Conservation (phyloP, 768 basidiomycete genomes). For the Tricholoma matsutake region DNA sequence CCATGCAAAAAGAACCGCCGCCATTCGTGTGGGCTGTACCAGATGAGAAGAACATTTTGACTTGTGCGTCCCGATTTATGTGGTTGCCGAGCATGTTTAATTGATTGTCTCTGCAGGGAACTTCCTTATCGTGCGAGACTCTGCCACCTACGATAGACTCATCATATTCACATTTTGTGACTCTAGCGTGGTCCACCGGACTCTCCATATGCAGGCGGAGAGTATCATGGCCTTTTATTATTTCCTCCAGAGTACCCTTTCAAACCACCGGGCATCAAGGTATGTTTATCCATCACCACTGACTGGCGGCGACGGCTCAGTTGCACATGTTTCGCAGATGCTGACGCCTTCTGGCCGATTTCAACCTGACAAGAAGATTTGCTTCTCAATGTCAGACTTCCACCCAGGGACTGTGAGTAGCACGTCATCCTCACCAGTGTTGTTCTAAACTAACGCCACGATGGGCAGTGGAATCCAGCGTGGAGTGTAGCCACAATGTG, state of each 20-base stretch:
- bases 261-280: conserved; percentile 96
- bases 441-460: not conserved
- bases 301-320: conserved; percentile 6
- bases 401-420: conserved; percentile 80
- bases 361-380: conserved; percentile 91
- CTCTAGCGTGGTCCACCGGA: conserved; percentile 89
- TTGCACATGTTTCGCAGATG: conserved; percentile 52
- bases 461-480: conserved; percentile 83
- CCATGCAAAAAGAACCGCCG: conserved; percentile 91
- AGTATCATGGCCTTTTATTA: conserved; percentile 89
- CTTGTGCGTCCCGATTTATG: conserved; percentile 55
- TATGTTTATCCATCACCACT: conserved; percentile 28
- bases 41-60: conserved; percentile 96
- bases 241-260: conserved; percentile 96
- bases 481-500: conserved; percentile 96
- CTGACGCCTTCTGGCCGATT: conserved; percentile 89
- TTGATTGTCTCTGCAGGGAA: conserved; percentile 60
- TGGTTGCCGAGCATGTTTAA: not conserved
- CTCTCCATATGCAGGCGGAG: conserved; percentile 86
- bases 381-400: conserved; percentile 97
- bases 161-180: conserved; percentile 13
- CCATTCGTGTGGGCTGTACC: conserved; percentile 96
- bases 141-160: conserved; percentile 4
- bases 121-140: conserved; percentile 76
- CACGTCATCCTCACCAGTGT: not conserved